These are phyloP conservation scores for Mycena alexandri DNA, from an alignment of 768 basidiomycete genomes.

Conservation along the genomic window DNA sequence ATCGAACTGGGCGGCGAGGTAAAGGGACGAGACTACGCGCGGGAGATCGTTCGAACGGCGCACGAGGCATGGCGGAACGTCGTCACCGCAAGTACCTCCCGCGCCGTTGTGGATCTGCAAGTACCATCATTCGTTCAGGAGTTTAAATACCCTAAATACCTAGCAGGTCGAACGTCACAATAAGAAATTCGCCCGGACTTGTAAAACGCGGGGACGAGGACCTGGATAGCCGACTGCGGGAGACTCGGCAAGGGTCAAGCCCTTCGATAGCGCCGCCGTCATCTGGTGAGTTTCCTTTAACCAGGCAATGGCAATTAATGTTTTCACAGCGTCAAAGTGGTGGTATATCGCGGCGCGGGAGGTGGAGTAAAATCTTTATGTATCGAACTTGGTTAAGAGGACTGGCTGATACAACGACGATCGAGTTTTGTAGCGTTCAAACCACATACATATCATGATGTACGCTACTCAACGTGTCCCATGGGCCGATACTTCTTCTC, in stretches of 20 bases:
- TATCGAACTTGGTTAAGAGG: too few relatives aligned
- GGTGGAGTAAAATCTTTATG: too few relatives aligned
- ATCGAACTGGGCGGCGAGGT: slow-evolving; percentile 88
- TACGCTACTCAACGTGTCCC: too few relatives aligned
- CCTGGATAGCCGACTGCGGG: not conserved
- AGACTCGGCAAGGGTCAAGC: not conserved
- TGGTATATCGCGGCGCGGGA: slow-evolving; percentile 20
- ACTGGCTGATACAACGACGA: too few relatives aligned
- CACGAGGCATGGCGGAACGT: slow-evolving; percentile 85
- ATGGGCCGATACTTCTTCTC: too few relatives aligned
- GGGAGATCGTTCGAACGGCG: slow-evolving; percentile 84
- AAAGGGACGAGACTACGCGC: slow-evolving; percentile 86
- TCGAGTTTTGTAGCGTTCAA: too few relatives aligned
- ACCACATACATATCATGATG: too few relatives aligned
- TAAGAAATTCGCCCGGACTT: slow-evolving; percentile 63
- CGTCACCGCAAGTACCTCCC: slow-evolving; percentile 47
- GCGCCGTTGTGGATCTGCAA: slow-evolving; percentile 20
- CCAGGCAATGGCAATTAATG: too few relatives aligned
- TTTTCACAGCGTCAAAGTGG: slow-evolving; percentile 22
- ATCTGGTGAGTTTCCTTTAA: slow-evolving; percentile 16
- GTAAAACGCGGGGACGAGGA: slow-evolving; percentile 54
- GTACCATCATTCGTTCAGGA: slow-evolving; percentile 8
- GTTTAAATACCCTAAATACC: slow-evolving; percentile 17
- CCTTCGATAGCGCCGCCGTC: slow-evolving; percentile 4
- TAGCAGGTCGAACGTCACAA: slow-evolving; percentile 68